These are phyloP conservation scores for Diaporthe ampelina DNA, from an alignment of 2,329 filamentous ascomycete genomes.

Conservation along the genomic window DNA sequence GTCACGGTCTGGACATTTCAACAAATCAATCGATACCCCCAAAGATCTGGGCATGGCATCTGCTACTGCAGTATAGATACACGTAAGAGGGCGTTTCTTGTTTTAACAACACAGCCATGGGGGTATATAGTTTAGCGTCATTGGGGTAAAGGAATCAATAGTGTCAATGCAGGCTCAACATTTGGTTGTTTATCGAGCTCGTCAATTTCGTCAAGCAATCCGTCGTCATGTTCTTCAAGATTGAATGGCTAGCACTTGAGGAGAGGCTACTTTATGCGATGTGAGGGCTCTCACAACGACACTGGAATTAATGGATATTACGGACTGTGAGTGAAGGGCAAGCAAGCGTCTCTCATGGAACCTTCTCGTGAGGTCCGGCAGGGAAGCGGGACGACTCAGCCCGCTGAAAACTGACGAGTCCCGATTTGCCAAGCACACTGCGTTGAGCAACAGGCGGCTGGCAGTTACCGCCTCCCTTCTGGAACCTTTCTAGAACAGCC, in stretches of 20 bases:
- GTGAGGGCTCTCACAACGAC: not conserved
- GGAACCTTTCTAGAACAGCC: slow-evolving; percentile 26
- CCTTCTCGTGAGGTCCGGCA: slow-evolving; percentile 5
- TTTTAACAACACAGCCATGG: slow-evolving; percentile 23
- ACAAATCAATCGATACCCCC: slow-evolving; percentile 39
- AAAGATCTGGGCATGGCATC: slow-evolving; percentile 10
- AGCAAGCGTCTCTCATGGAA: not conserved
- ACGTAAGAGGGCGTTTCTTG: slow-evolving; percentile 27
- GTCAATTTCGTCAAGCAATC: not conserved
- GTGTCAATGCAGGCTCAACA: slow-evolving; percentile 22
- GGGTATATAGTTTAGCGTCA: not conserved
- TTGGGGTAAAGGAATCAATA: not conserved
- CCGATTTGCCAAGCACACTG: not conserved
- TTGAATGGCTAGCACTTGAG: not conserved
- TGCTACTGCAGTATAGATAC: slow-evolving; percentile 12
- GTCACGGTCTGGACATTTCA: slow-evolving; percentile 30
- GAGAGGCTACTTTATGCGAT: too few relatives aligned
- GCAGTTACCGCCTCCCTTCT: not conserved
- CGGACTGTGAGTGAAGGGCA: not conserved
- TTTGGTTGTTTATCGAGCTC: not conserved
- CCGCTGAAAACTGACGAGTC: not conserved
- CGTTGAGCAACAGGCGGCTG: not conserved
- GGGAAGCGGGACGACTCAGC: not conserved
- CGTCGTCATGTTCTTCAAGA: not conserved
- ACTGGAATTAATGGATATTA: not conserved